phyloP scores from a whole-genome alignment of 371 early-diverging fungal genomes.

The Saksenaea oblongispora region DNA sequence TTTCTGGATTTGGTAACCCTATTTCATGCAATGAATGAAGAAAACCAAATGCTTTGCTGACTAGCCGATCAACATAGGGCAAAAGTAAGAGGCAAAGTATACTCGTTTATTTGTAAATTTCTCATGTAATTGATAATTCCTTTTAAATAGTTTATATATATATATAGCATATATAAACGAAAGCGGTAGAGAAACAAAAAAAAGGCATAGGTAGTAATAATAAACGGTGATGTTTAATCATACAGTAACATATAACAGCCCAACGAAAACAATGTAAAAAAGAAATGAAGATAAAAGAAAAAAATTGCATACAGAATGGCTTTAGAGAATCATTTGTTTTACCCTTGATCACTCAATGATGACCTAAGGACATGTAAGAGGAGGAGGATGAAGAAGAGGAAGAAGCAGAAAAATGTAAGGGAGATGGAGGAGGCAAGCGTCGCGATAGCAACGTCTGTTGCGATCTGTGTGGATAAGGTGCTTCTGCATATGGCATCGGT shows the following conservation, averaged over 20 bases:
- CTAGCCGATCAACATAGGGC: no score
- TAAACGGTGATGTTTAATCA: neutral
- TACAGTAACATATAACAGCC: neutral
- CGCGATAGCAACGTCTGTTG: neutral
- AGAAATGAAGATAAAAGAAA: neutral
- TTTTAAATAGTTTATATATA: neutral
- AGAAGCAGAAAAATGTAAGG: constrained; percentile 20
- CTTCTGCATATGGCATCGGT: neutral
- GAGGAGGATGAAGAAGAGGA: neutral
- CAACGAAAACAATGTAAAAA: neutral
- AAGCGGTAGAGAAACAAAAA: neutral
- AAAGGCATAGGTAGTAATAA: neutral
- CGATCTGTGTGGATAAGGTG: neutral
- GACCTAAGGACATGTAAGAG: neutral
- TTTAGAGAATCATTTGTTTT: no score
- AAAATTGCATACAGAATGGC: neutral
- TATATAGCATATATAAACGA: neutral
- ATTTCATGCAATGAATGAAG: no score
- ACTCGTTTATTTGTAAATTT: no score
- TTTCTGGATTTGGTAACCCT: no score
- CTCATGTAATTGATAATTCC: no score
- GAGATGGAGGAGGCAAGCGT: constrained; percentile 1
- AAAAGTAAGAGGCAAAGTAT: no score
- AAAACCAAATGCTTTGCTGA: no score
- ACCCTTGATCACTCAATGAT: neutral